Conservation (phyloP, 345 rosid genomes). For the Erodium maritimum region DNA sequence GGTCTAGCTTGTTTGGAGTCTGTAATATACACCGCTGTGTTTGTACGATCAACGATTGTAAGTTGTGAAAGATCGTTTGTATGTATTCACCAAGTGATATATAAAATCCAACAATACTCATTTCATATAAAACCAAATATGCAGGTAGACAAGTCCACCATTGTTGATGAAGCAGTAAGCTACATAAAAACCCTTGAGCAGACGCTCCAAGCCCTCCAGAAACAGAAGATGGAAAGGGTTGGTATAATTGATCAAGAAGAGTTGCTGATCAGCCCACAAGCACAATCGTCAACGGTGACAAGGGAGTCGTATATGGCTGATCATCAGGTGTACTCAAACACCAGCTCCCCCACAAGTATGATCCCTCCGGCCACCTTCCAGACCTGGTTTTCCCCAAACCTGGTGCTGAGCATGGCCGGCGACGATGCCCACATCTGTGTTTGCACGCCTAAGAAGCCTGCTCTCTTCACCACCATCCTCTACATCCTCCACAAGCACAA, state of each 20-base stretch:
- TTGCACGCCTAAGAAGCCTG: conserved; percentile 33
- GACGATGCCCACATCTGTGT: conserved; percentile 47
- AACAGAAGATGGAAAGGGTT: conserved; percentile 22
- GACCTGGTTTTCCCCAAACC: conserved; percentile 51
- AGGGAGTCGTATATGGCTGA: conserved; percentile 40
- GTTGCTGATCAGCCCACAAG: conserved; percentile 5
- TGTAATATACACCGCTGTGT: too few species aligned
- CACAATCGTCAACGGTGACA: conserved; percentile 8
- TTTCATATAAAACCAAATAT: too few species aligned
- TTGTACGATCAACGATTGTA: too few species aligned
- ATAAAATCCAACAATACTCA: too few species aligned
- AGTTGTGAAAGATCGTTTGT: too few species aligned
- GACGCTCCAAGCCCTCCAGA: conserved; percentile 27
- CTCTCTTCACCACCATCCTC: conserved; percentile 40
- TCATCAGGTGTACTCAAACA: conserved; percentile 5
- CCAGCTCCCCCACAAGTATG: neutral
- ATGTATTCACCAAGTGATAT: too few species aligned
- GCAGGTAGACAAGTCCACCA: conserved; percentile 46
- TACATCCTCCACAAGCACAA: conserved; percentile 46
- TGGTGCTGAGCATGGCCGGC: conserved; percentile 48
- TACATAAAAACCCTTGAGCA: conserved; percentile 33
- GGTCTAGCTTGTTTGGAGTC: too few species aligned
- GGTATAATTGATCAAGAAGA: conserved; percentile 11
- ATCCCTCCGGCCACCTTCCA: conserved; percentile 27
- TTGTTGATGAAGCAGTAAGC: conserved; percentile 44